Conservation (phyloP, 2,329 filamentous ascomycete species). For the Stylonectria norvegica region DNA sequence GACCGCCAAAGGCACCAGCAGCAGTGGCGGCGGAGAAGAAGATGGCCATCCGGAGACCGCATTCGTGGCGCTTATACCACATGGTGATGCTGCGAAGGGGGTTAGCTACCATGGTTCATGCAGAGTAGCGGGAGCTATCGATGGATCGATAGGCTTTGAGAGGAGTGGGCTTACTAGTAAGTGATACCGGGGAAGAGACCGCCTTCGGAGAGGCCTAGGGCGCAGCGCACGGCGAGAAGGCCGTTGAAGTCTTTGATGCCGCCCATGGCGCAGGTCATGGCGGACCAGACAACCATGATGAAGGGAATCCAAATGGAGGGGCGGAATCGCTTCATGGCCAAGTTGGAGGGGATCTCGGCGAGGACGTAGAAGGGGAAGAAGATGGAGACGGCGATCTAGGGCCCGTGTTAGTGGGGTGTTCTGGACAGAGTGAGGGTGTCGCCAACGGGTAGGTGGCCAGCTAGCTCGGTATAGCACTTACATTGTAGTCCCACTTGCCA, state of each 20-base stretch:
- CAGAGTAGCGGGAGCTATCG: no score
- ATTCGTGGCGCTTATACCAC: conserved; percentile 60
- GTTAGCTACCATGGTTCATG: neutral
- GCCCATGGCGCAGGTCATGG: conserved; percentile 48
- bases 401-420: conserved; percentile 3
- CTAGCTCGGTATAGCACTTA: no score
- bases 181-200: conserved; percentile 61
- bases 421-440: neutral
- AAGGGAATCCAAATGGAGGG: conserved; percentile 51
- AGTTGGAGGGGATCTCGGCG: conserved; percentile 54
- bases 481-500: conserved; percentile 34
- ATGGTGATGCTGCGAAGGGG: conserved; percentile 46
- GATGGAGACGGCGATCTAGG: conserved; percentile 43
- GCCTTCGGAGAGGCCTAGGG: conserved; percentile 50
- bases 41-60: conserved; percentile 58
- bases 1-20: conserved; percentile 60
- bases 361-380: conserved; percentile 54
- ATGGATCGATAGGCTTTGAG: no score
- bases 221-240: conserved; percentile 46
- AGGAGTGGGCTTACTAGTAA: conserved; percentile 41
- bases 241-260: conserved; percentile 47
- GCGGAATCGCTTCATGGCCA: conserved; percentile 52
- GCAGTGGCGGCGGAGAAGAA: conserved; percentile 57
- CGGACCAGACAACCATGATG: conserved; percentile 53
- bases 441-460: neutral